Evolutionary conservation across 257 asterid genomes (phyloP), one percentile per base, ranked within the genome.

Genomic region (Nicotiana otophora): DNA sequence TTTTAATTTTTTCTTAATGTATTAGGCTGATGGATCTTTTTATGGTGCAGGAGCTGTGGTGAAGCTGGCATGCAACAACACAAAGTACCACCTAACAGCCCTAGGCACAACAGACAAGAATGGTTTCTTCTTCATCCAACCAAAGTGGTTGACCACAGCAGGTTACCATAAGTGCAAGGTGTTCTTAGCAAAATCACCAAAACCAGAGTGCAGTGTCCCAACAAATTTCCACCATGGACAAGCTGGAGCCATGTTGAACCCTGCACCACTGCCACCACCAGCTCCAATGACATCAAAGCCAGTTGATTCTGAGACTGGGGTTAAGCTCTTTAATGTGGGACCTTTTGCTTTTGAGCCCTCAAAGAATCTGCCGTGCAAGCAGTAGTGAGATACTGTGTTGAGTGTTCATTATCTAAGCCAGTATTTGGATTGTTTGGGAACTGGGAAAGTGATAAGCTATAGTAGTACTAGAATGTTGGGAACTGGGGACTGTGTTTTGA

Each of bases 331-430:
- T 85, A 83, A 86, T 6, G 97, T 93, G 0, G 97, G 93, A 0
- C 98, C 98, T 36, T 90, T 93, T 46, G 97, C 96, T n/a, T 93
- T 83, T 72, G 93, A 91, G 3, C 87, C 97, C 1, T 60, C 30
- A 3, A 92, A 88, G 92, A 87, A 86, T 17, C 2, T 83, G 64
- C 89, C 91, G 5, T 91, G 97, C 39, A 91, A 54, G 12, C 75
- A 34, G 8, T 57, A 23, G 36, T 46, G 62, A 26, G 20, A 26
- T 23, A 48, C 48, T 39, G 10, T 39, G 10, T 42, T 42, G 60
- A 70, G 78, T 70, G 58, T 31, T 42, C 55, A 34, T 36, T 68
- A 30, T 39, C 46, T 69, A 9, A 36, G 54, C 2, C 16, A 12
- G 6, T 72, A 46, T 20, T 72, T 12, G 39, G 26, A 42, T 58